Base-by-base conservation (phyloP, 495 filamentous ascomycete genomes). In the Penicillium cosmopolitanum region DNA sequence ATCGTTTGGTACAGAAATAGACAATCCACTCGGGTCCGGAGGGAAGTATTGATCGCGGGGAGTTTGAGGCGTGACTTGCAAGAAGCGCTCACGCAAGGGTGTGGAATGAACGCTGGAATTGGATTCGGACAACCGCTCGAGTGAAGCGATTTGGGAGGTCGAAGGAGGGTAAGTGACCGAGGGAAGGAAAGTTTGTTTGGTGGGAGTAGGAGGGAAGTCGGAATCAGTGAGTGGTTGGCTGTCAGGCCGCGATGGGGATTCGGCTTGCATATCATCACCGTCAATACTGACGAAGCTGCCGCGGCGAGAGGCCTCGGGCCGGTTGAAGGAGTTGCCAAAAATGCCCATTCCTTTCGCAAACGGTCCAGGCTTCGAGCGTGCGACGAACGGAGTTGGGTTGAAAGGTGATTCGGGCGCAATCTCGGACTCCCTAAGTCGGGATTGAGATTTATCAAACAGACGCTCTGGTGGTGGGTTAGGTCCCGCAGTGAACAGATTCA, bases 161-260 rank as follows among this genome's bases (percentile, higher is more conserved):
- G 67, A 61, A n/a, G 72, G 74, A 21, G 75, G 77, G 53, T 75
- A 77, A 25, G 75, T 77, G 52, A 73, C 73, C 48, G 76, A 76
- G 28, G 76, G 75, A 53, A 76, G 74, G 56, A 79, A 80, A 15
- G 81, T 70, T 62, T 87, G 88, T 73, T 96, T 98, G 1, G 96
- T 98, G 3, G 95, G 95, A 11, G 95, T 98, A 10, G 93, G 93
- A 21, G 93, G 93, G 23, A 96, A 75, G 19, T 96, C 90, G 42
- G 78, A 82, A 61, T 94, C 91, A 38, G 80, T 82, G 46, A 85
- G 79, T 4, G 82, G 77, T 62, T 87, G 85, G 60, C 84, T 86
- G 44, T 87, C 81, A 10, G 73, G 72, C 16, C 83, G 83, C 10
- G 76, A 80, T 13, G 86, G 85, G 7, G 85, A 89, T 40, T 80